Evolutionary conservation across 306 rosid species (phyloP), one percentile per base, ranked within the genome.

Genomic region (Urtica urens): DNA sequence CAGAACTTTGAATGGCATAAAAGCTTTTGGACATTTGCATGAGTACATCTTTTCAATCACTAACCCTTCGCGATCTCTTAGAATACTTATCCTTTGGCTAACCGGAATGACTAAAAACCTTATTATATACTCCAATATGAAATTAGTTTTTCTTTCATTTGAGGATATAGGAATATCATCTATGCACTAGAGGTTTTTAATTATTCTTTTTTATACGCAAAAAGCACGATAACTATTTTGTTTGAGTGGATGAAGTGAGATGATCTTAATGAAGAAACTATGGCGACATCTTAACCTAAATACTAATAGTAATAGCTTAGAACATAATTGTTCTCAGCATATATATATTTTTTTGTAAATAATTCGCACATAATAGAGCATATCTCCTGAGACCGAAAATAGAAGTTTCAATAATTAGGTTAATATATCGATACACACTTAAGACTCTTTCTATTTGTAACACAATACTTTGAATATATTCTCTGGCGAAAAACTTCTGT

Each of bases 21-120:
- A 5, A 49, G 11, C 17, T 19, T 15, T 19, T 46, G 48, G 51
- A 41, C 51, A 20, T 38, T 43, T 43, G 55, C 42, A 42, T 21
- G 2, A 49, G 25, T 12, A 30, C 10, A 15, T 46, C 22, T 18
- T 33, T 45, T 37, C 7, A 16, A 11, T 29, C 5, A 61, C 7
- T 17, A 35, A 28, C 37, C 58, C 28, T 60, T 60, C 44, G 29
- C 14, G 48, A 25, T 40, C 22, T 60, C 34, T 27, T 21, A 40
- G 38, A 46, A 29, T 40, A 29, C 51, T 12, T 20, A 38, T 38
- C 23, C 5, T 38, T 20, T 59, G 23, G 21, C n/a, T 26, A 24
- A n/a, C 21, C 9, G 15, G 12, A 35, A 25, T 59, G 8, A 39
- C 23, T 38, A n/a, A 13, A 26, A 34, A 12, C 23, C 18, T 22